These are phyloP conservation scores for Strigomonas oncopelti DNA, from an alignment of 208 protist genomes.

Conservation along the genomic window DNA sequence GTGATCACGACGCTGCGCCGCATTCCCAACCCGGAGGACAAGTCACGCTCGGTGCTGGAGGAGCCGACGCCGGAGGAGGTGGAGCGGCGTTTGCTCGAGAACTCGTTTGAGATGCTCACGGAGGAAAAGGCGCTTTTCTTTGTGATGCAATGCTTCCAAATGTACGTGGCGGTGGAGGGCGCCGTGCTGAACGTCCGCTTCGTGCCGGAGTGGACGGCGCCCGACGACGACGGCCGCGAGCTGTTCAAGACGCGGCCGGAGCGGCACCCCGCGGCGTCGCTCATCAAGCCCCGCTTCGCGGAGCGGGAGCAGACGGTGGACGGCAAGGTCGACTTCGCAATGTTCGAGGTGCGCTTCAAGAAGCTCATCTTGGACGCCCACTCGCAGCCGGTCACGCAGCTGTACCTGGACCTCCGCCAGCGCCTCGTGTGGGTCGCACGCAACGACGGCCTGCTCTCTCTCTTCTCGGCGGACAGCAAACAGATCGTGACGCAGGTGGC, in stretches of 20 bases:
- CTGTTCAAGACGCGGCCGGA: constrained; percentile 26
- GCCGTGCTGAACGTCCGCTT: constrained; percentile 65
- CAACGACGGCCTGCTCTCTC: constrained; percentile 64
- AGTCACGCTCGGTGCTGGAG: constrained; percentile 58
- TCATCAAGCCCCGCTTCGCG: background rate
- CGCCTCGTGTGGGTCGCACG: constrained; percentile 68
- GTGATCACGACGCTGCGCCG: constrained; percentile 70
- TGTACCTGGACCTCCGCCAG: constrained; percentile 60
- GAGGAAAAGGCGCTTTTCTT: constrained; percentile 79
- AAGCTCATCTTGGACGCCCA: constrained; percentile 66
- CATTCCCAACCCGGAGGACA: constrained; percentile 41
- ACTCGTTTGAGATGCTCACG: constrained; percentile 70
- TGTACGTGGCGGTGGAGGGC: constrained; percentile 80
- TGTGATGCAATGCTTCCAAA: constrained; percentile 58
- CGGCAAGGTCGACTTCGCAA: constrained; percentile 21
- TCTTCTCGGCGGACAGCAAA: constrained; percentile 73
- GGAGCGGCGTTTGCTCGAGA: constrained; percentile 58
- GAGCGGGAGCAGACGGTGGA: constrained; percentile 22
- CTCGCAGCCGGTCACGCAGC: constrained; percentile 60
- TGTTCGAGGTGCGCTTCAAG: constrained; percentile 45
- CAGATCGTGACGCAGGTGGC: constrained; percentile 55
- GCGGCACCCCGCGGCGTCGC: background rate
- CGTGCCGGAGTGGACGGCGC: constrained; percentile 40
- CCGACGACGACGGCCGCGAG: constrained; percentile 39
- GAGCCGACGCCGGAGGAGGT: constrained; percentile 63